phyloP scores from a whole-genome alignment of 2,329 filamentous ascomycete species.

The Colletotrichum ledebouriae region DNA sequence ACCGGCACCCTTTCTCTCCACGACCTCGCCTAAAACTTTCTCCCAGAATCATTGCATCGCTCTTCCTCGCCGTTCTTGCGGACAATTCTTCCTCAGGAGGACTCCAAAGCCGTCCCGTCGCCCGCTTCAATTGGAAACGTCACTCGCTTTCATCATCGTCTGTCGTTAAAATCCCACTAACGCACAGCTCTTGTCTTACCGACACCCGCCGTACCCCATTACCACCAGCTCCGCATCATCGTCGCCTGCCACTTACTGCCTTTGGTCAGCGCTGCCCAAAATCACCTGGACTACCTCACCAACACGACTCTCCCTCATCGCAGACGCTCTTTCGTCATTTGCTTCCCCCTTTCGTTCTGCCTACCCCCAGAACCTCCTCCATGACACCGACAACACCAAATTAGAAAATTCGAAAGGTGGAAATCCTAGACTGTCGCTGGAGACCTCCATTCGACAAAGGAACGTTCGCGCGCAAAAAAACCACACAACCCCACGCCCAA shows the following conservation, averaged over 20 bases:
- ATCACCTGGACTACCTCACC: constrained; percentile 12
- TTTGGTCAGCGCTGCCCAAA: constrained; percentile 29
- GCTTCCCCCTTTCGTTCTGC: not conserved
- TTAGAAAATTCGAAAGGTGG: constrained; percentile 17
- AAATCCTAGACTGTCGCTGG: constrained; percentile 3
- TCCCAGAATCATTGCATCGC: not conserved
- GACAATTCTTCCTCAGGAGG: constrained; percentile 20
- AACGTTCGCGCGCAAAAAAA: constrained; percentile 33
- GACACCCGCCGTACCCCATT: constrained; percentile 28
- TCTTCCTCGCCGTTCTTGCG: constrained; percentile 6
- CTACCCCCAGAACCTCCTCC: constrained; percentile 5
- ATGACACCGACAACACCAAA: constrained; percentile 28
- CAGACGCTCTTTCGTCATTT: constrained; percentile 29
- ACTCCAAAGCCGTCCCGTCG: constrained; percentile 20
- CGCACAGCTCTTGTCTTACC: constrained; percentile 41
- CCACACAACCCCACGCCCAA: constrained; percentile 32
- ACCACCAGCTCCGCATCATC: constrained; percentile 38
- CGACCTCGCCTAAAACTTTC: constrained; percentile 20
- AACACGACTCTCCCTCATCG: constrained; percentile 12
- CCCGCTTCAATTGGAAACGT: constrained; percentile 39
- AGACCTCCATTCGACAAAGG: constrained; percentile 33
- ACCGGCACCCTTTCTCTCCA: constrained; percentile 16
- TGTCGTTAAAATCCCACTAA: constrained; percentile 41
- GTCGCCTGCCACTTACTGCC: constrained; percentile 35
- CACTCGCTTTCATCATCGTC: constrained; percentile 40